A percentile compares a stretch with the other conserved stretches of the same genome.
phyloP scores from a whole-genome alignment of 1,284 basidiomycete species.

The Sparassis latifolia region DNA sequence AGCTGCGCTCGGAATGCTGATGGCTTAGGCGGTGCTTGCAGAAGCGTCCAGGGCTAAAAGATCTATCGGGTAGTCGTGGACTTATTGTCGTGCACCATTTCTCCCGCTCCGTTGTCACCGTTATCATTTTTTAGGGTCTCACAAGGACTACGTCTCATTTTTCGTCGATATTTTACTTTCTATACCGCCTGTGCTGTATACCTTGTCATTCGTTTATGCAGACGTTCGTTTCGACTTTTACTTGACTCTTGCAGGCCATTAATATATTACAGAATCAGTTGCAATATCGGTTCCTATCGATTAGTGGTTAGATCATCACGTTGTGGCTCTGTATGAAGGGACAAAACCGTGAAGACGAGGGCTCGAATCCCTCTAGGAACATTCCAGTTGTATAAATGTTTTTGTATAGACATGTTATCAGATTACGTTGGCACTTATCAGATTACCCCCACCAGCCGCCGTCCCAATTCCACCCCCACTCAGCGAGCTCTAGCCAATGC shows the following conservation, averaged over 20 bases:
- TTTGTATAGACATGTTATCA: too few relatives aligned
- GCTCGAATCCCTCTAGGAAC: slow-evolving; percentile 2
- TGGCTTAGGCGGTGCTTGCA: background rate
- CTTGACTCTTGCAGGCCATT: background rate
- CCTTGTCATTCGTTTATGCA: background rate
- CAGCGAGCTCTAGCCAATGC: slow-evolving; percentile 35
- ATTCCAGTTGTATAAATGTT: too few relatives aligned
- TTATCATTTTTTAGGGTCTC: background rate
- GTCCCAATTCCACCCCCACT: too few relatives aligned
- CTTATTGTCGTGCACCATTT: background rate
- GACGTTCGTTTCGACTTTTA: background rate
- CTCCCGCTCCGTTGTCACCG: background rate
- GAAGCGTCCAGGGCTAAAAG: background rate
- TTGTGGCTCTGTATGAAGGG: background rate
- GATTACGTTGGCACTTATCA: too few relatives aligned
- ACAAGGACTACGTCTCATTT: background rate
- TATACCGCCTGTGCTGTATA: background rate
- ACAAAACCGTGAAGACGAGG: slow-evolving; percentile 1
- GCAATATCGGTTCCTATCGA: background rate
- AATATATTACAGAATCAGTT: background rate
- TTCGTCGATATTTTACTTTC: background rate
- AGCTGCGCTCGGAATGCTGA: slow-evolving; percentile 21
- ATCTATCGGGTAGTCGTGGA: background rate
- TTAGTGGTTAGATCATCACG: slow-evolving; percentile 4
- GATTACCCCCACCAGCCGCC: too few relatives aligned